Evolutionary conservation across 345 rosid genomes (phyloP).

Genomic region (rapeseed (Brassica napus)): DNA sequence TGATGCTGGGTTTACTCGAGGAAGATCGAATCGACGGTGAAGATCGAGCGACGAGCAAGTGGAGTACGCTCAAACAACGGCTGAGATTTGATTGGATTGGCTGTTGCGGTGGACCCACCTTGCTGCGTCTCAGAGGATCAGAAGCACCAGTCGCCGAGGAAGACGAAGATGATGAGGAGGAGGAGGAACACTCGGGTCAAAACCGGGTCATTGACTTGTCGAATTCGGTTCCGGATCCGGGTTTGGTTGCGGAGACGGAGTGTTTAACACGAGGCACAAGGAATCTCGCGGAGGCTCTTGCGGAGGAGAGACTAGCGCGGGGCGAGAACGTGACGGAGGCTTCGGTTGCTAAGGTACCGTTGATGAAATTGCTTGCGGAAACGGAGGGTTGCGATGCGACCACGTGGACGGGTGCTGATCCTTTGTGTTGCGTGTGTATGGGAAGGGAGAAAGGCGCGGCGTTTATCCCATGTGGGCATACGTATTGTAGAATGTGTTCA

Average conservation of each 20-base stretch:
- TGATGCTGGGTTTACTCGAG: slow-evolving; percentile 36
- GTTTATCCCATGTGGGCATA: slow-evolving; percentile 90
- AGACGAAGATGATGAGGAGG: slow-evolving; percentile 31
- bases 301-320: slow-evolving; percentile 69
- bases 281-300: slow-evolving; percentile 81
- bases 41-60: slow-evolving; percentile 40
- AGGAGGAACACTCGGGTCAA: slow-evolving; percentile 18
- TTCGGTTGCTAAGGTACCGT: slow-evolving; percentile 43
- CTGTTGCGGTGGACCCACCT: slow-evolving; percentile 61
- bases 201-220: slow-evolving; percentile 16
- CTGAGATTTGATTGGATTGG: slow-evolving; percentile 63
- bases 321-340: slow-evolving; percentile 17
- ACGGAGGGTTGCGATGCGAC: slow-evolving; percentile 31
- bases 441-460: slow-evolving; percentile 90
- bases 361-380: slow-evolving; percentile 60
- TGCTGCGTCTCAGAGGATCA: slow-evolving; percentile 48
- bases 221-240: background rate
- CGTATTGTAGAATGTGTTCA: slow-evolving; percentile 76
- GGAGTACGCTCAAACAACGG: slow-evolving; percentile 68
- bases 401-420: slow-evolving; percentile 44
- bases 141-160: slow-evolving; percentile 31
- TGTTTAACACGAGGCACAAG: slow-evolving; percentile 42
- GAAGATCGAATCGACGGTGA: slow-evolving; percentile 45
- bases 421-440: slow-evolving; percentile 93
- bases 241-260: slow-evolving; percentile 13